Conservation (phyloP, 306 rosid genomes). For the Rosa multiflora region DNA sequence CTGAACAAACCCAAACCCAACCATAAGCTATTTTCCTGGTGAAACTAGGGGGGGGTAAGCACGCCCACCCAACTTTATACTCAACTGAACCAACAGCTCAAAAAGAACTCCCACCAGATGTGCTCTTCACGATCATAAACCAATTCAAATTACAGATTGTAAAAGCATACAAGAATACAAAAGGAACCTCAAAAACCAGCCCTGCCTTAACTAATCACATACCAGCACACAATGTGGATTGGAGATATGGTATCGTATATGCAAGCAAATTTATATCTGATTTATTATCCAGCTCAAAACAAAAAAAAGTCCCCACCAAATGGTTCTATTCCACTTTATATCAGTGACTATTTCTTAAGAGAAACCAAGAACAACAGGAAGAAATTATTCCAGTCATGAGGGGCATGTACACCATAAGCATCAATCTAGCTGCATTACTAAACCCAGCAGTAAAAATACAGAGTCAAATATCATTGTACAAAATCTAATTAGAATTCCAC, state of each 20-base stretch:
- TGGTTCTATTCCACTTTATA: background rate
- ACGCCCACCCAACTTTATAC: background rate
- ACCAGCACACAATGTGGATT: background rate
- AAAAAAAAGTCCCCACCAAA: background rate
- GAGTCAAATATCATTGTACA: conserved; percentile 2
- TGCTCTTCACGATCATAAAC: background rate
- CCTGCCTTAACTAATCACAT: background rate
- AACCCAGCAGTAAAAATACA: conserved; percentile 8
- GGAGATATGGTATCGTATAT: background rate
- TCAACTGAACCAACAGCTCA: background rate
- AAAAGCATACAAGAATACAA: conserved; percentile 4
- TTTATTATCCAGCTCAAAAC: background rate
- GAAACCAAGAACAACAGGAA: background rate
- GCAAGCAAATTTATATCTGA: background rate
- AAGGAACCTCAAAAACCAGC: background rate
- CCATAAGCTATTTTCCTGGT: background rate
- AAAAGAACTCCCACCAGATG: background rate
- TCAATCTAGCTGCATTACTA: conserved; percentile 3
- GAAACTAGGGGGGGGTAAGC: background rate
- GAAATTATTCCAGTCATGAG: background rate
- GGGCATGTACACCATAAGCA: background rate
- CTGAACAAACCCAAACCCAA: background rate
- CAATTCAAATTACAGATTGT: background rate
- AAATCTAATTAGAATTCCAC: conserved; percentile 13
- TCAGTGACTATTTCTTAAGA: no score